phyloP scores from a whole-genome alignment of 108 stramenopile genomes.

The Hondaea fermentalgiana region DNA sequence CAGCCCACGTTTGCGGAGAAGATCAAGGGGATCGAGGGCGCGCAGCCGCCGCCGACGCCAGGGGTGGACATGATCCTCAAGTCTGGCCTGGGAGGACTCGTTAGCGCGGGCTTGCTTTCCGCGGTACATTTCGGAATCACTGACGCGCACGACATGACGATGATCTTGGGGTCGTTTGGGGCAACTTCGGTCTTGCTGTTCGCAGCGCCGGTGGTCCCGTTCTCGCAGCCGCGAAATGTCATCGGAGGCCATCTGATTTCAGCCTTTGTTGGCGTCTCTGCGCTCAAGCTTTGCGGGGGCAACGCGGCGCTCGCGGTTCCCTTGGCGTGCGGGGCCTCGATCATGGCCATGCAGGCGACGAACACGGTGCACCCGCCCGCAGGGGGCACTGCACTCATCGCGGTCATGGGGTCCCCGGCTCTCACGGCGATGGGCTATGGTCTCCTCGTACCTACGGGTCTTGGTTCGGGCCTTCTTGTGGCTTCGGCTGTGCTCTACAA shows the following conservation, averaged over 20 bases:
- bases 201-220: not conserved
- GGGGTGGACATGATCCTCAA: not conserved
- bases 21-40: not conserved
- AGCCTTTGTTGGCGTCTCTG: not conserved
- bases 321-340: not conserved
- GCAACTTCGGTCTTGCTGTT: not conserved
- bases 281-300: not conserved
- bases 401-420: not conserved
- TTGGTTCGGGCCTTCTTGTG: not conserved
- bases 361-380: slow-evolving; percentile 9
- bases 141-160: not conserved
- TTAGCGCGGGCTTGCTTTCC: not conserved
- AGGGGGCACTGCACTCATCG: not conserved
- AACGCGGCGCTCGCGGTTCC: not conserved
- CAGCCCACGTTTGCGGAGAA: not conserved
- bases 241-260: not conserved
- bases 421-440: not conserved
- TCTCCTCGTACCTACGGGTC: not conserved
- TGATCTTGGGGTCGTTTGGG: not conserved
- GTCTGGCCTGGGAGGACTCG: not conserved
- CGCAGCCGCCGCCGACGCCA: not conserved
- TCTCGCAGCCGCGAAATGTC: not conserved
- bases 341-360: not conserved
- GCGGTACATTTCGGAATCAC: not conserved
- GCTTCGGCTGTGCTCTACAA: not conserved